These are phyloP conservation scores for Ascochyta clinopodiicola DNA, from an alignment of 2,329 filamentous ascomycete species.

Conservation along the genomic window DNA sequence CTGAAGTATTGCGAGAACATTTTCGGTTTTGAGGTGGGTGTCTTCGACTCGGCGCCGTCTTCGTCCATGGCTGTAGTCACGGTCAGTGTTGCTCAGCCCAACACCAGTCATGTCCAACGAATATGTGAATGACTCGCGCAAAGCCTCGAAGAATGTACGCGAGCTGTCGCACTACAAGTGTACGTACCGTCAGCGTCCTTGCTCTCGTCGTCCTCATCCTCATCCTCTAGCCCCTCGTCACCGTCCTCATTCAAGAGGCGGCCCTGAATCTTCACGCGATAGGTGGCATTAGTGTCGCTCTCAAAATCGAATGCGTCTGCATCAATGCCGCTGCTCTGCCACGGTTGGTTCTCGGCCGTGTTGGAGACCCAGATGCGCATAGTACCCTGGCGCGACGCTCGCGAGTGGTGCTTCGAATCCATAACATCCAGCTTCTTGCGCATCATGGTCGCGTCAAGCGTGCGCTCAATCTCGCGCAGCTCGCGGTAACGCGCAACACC, in stretches of 20 bases:
- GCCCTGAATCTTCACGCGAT: conserved; percentile 90
- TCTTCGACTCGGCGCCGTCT: conserved; percentile 54
- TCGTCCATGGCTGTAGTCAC: conserved; percentile 53
- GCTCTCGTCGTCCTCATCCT: conserved; percentile 49
- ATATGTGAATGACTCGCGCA: too few species aligned
- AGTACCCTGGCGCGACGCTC: conserved; percentile 80
- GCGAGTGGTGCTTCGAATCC: conserved; percentile 77
- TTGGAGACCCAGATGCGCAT: conserved; percentile 95
- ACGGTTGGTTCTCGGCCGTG: conserved; percentile 90
- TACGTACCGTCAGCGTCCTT: conserved; percentile 55
- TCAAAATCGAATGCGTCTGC: conserved; percentile 83
- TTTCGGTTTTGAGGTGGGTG: conserved; percentile 53
- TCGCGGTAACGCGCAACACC: conserved; percentile 82
- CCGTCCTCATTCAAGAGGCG: conserved; percentile 69
- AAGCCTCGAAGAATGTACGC: not conserved
- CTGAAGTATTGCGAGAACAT: conserved; percentile 81
- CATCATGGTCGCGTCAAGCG: conserved; percentile 90
- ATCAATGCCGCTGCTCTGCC: conserved; percentile 76
- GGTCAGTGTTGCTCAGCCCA: conserved; percentile 7
- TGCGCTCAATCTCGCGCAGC: conserved; percentile 84
- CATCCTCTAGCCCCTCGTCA: conserved; percentile 41
- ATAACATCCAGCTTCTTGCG: conserved; percentile 91
- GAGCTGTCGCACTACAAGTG: not conserved
- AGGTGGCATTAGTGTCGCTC: conserved; percentile 77
- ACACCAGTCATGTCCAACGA: not conserved